Evolutionary conservation across 371 early-diverging fungal genomes (phyloP), one percentile per base, ranked within the genome.

Genomic region (Rhizopus sp.): DNA sequence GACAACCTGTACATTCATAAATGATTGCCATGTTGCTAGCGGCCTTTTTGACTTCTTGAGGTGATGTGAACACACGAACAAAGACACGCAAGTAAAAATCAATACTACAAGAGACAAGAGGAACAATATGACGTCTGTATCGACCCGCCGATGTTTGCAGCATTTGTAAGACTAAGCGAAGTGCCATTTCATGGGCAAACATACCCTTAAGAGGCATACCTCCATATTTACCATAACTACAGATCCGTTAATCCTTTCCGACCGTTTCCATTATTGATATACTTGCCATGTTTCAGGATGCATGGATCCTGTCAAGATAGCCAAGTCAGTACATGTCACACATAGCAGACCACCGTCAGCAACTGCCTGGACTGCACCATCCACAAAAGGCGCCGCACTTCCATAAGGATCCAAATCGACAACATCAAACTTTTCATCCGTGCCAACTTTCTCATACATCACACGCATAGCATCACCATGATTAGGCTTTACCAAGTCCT

Each of bases 21-120:
- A 94, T 89, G 47, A 92, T 56, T 4, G 87, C 86, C 4, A 89
- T 88, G 71, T 91, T 89, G 66, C 88, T 89, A 8, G 93, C 89
- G 7, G 86, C 72, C 52, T 83, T 74, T 64, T 95, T 96, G 33
- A 89, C 88, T 62, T 84, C 68, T 17, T 74, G 66, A 3, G 98
- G 85, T n/a, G 88, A 91, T 29, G 86, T 83, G 55, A 81, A 76
- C 3, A 99, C 96, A n/a, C 91, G 87, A 10, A 99, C 94, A 84
- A 99, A 99, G 8, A 99, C 88, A 46, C 99, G 86, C 31, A 99
- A 84, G 75, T 99, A 99, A 69, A 97, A 99, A 81, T 99, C 99
- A 47, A 99, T 97, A 67, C 95, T 95, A 55, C 95, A 88, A 40
- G 93, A 93, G 9, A 96, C 69, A 58, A 99, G 70, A 4, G 99